Evolutionary conservation across 345 rosid genomes (phyloP), one percentile per base, ranked within the genome.

Genomic region (Corchorus capsularis): DNA sequence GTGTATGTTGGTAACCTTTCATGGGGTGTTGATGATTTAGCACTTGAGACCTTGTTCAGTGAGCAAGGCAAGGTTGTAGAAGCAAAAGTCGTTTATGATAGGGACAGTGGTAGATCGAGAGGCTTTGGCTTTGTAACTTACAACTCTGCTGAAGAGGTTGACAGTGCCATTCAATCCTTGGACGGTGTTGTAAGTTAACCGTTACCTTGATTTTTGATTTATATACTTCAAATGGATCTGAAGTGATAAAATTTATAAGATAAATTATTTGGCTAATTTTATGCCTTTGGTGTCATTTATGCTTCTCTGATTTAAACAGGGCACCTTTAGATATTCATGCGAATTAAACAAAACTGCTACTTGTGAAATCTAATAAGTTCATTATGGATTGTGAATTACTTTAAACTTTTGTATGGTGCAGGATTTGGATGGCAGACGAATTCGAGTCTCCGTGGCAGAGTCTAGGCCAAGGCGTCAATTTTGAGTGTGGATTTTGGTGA

Each of bases 61-160:
- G 96, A 89, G 85, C 91, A 89, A 68, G 96, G 99, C 10, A 88
- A 88, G 75, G 98, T 96, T 75, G 79, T 89, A 73, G 99, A 96
- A 66, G 99, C 98, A 17, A 96, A 74, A 85, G 99, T 96, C 45
- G 90, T 96, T 66, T 96, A 91, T 77, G 99, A 96, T 81, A 81
- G 98, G 83, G 98, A 93, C 63, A 93, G 85, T 71, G 98, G 99
- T 67, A 87, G 99, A 78, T 96, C 99, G 57, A 91, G 94, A 87
- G 98, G 99, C 73, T 96, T 93, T 43, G 99, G 99, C 62, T 96
- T 96, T 77, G 98, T 96, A 56, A 88, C 96, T 8, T 96, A 87
- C 82, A 85, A 85, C 78, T 89, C 97, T 69, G 63, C 97, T 75
- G 86, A 87, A 49, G 99, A 96, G 85, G 97, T 91, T 60, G 76